Base-by-base conservation (phyloP, 2,329 filamentous ascomycete genomes). In the Fusarium brachygibbosum region DNA sequence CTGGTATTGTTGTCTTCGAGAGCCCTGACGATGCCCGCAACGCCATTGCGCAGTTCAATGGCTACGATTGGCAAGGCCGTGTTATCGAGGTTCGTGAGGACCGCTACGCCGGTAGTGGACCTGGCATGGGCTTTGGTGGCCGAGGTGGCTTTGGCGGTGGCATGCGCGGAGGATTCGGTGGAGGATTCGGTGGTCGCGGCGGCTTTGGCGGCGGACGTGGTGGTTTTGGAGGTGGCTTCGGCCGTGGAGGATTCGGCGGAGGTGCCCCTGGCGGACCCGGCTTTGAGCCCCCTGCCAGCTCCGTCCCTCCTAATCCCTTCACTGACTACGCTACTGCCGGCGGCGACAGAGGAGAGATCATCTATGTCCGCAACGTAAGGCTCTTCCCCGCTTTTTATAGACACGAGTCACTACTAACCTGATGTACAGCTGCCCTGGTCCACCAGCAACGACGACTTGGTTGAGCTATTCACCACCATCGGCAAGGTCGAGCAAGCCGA, bases 401-500 rank as follows among this genome's bases (percentile, higher is more conserved):
- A 16, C 17, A 38, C 38, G 2, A 34, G 23, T 35, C 25, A n/a
- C 34, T 17, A 28, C 67, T 77, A 58, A 76, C 54, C 76, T 66
- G 75, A 17, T 48, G 40, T 46, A 41, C 75, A 97, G 94, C 88
- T 99, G 68, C 96, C 96, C 14, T 99, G 96, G 96, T 98, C 96
- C 29, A 99, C 96, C 17, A 98, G 94, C 84, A 98, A 99, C 77
- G 96, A 99, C 68, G 96, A 99, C 80, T 85, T 99, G 28, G 89
- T 98, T 59, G 96, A 99, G 79, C 87, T 99, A 21, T 99, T 99
- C 84, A 94, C 92, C 19, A 99, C 96, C 13, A 99, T 99, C 76
- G 96, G 96, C 69, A 97, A 97, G 80, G 96, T 99, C 63, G 94
- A 98, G 76, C 94, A 96, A 75, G 96, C 96, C n/a, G 96, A 99